Evolutionary conservation across 202 grass and related monocot species (phyloP).

Genomic region (Carex arenaria): DNA sequence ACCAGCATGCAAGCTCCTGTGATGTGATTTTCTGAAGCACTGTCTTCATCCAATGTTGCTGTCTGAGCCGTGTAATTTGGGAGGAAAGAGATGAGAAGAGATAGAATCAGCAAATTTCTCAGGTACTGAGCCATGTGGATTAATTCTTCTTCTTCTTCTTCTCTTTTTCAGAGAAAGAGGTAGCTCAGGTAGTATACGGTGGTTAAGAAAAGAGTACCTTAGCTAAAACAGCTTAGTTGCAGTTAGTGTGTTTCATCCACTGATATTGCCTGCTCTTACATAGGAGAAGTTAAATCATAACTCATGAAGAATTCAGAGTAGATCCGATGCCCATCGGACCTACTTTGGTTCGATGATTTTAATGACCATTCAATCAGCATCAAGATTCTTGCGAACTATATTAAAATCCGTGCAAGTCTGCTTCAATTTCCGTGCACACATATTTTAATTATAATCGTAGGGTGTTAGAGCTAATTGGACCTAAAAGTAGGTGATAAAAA

Average conservation of each 20-base stretch:
- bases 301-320: too few relatives aligned
- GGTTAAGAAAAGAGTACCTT: background rate
- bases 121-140: background rate
- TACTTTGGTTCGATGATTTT: too few relatives aligned
- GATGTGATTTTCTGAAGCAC: background rate
- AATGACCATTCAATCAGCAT: too few relatives aligned
- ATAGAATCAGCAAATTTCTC: background rate
- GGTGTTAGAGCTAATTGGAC: too few relatives aligned
- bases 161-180: background rate
- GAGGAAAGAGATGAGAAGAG: background rate
- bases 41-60: background rate
- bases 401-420: too few relatives aligned
- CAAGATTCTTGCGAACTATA: too few relatives aligned
- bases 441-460: too few relatives aligned
- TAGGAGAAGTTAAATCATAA: background rate
- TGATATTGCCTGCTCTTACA: background rate
- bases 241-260: background rate
- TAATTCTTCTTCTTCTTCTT: background rate
- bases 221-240: background rate
- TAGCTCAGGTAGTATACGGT: background rate
- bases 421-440: too few relatives aligned
- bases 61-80: background rate
- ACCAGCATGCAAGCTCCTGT: background rate
- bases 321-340: too few relatives aligned
- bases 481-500: too few relatives aligned